Percentiles rank a stretch among this genome's conserved stretches.
Evolutionary conservation across 768 basidiomycete species (phyloP).

Genomic region (Podaxis mareebaensis): DNA sequence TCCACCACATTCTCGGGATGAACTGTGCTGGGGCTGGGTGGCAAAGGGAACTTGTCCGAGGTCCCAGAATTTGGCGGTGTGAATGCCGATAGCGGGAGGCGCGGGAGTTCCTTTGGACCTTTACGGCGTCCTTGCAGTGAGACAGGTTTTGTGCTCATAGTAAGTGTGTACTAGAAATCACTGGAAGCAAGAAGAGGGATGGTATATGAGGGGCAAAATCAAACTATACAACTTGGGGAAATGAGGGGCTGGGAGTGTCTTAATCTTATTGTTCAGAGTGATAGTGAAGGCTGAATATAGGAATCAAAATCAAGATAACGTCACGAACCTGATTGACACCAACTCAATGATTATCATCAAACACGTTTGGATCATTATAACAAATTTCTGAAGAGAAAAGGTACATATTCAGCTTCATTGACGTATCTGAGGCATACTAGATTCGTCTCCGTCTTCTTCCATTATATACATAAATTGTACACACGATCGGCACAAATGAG

Average conservation of each 20-base stretch:
- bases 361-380: too few relatives aligned
- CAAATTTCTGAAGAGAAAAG: too few relatives aligned
- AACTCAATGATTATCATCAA: conserved; percentile 1
- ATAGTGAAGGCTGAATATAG: neutral
- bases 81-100: conserved; percentile 76
- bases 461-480: too few relatives aligned
- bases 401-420: too few relatives aligned
- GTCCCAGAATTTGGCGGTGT: conserved; percentile 68
- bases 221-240: conserved; percentile 2
- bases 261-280: conserved; percentile 1
- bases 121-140: conserved; percentile 48
- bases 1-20: conserved; percentile 68
- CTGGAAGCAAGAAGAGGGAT: conserved; percentile 13
- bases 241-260: neutral
- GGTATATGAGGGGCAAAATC: conserved; percentile 3
- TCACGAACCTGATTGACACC: conserved; percentile 3
- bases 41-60: conserved; percentile 65
- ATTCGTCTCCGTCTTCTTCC: neutral
- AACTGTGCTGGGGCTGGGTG: conserved; percentile 66
- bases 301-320: conserved; percentile 9
- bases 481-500: too few relatives aligned
- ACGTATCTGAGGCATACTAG: neutral
- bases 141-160: conserved; percentile 23
- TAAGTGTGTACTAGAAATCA: neutral
- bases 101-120: conserved; percentile 64